phyloP scores from a whole-genome alignment of 2,329 filamentous ascomycete genomes.

The Alternaria viburni region DNA sequence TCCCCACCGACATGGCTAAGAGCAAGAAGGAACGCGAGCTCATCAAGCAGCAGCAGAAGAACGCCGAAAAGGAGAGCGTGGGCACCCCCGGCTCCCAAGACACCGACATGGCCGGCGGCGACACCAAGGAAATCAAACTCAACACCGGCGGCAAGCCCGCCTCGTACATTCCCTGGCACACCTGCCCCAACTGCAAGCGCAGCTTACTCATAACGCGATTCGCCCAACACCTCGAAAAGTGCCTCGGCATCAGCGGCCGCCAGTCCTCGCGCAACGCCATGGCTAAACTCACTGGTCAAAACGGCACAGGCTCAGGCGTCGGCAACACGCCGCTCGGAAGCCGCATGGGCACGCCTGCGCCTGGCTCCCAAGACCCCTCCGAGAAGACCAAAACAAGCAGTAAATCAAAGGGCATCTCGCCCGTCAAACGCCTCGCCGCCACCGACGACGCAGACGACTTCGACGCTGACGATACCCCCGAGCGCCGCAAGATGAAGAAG shows the following conservation, averaged over 20 bases:
- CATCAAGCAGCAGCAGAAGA: conserved; percentile 51
- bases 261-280: conserved; percentile 58
- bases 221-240: conserved; percentile 67
- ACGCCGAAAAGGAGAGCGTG: conserved; percentile 51
- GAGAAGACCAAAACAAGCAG: conserved; percentile 36
- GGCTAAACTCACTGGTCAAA: conserved; percentile 51
- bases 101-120: conserved; percentile 45
- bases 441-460: conserved; percentile 40
- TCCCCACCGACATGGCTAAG: conserved; percentile 76
- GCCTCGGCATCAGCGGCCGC: conserved; percentile 63
- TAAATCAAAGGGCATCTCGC: conserved; percentile 18
- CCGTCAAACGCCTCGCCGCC: conserved; percentile 36
- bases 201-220: conserved; percentile 67
- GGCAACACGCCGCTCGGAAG: conserved; percentile 53
- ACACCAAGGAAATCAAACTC: conserved; percentile 54
- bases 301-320: conserved; percentile 48
- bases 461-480: conserved; percentile 51
- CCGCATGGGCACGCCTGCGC: conserved; percentile 51
- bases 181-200: conserved; percentile 66
- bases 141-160: conserved; percentile 56
- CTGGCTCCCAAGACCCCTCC: conserved; percentile 36
- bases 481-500: conserved; percentile 57
- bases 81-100: conserved; percentile 56
- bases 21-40: conserved; percentile 74
- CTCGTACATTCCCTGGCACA: conserved; percentile 60